These are phyloP conservation scores for Lolium rigidum DNA, from an alignment of 176 grass and related monocot species.

Conservation along the genomic window DNA sequence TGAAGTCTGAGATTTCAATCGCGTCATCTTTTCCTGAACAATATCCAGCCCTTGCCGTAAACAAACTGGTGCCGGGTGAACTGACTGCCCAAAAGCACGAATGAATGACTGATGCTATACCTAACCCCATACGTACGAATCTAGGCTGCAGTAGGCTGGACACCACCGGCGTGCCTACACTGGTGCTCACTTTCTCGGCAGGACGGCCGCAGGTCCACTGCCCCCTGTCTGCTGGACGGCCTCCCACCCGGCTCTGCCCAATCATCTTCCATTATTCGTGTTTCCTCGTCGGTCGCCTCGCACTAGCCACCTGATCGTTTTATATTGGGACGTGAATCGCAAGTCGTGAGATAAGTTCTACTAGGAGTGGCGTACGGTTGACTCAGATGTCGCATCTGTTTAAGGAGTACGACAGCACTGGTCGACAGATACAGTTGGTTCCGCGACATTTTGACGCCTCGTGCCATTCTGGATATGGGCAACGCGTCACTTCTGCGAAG, in stretches of 20 bases:
- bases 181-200: slow-evolving; percentile 28
- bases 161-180: too few species aligned
- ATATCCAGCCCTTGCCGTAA: background rate
- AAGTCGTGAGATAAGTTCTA: background rate
- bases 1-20: background rate
- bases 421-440: background rate
- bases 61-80: background rate
- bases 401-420: background rate
- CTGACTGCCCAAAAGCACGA: background rate
- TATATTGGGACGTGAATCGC: background rate
- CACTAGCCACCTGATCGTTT: background rate
- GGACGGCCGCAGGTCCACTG: slow-evolving; percentile 23
- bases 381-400: background rate
- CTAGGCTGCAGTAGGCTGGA: background rate
- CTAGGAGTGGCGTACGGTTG: background rate
- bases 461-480: background rate
- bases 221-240: background rate
- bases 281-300: background rate
- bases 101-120: background rate
- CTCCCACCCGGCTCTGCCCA: background rate
- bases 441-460: background rate
- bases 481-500: background rate
- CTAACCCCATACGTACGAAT: background rate
- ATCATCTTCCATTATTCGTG: background rate
- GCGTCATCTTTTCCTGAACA: background rate